Evolutionary conservation across 306 rosid genomes (phyloP).

Genomic region (Cucurbita ficifolia): DNA sequence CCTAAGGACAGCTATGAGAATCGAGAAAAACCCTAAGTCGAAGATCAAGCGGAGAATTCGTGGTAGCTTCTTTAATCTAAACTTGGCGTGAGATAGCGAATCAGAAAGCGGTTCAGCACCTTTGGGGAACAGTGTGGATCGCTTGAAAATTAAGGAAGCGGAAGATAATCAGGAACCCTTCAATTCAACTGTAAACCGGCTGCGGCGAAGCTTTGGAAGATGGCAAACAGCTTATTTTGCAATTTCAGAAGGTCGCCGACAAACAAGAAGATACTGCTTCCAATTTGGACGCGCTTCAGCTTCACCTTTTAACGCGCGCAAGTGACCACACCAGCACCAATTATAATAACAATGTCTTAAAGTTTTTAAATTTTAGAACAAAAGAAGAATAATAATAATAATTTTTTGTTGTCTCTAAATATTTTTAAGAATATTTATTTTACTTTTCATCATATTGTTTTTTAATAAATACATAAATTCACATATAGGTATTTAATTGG

Average conservation of each 20-base stretch:
- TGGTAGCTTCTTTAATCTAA: neutral
- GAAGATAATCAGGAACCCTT: neutral
- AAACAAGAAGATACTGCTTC: neutral
- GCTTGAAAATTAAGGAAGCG: neutral
- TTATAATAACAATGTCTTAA: neutral
- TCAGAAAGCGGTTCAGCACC: neutral
- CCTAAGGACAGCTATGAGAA: constrained; percentile 16
- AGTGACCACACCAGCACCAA: too few relatives aligned
- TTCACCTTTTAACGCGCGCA: neutral
- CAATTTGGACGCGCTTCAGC: neutral
- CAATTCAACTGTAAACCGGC: neutral
- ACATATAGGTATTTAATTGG: too few relatives aligned
- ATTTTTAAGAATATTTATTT: too few relatives aligned
- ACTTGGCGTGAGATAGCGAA: neutral
- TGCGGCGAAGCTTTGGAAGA: neutral
- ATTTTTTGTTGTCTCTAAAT: too few relatives aligned
- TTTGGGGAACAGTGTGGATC: neutral
- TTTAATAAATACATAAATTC: too few relatives aligned
- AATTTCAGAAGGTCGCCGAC: neutral
- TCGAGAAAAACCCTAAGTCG: constrained; percentile 29
- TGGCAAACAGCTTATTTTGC: neutral
- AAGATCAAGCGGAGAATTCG: constrained; percentile 13
- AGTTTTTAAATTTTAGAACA: too few relatives aligned
- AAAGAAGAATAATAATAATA: too few relatives aligned
- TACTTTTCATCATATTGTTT: neutral